phyloP scores from a whole-genome alignment of 2,329 filamentous ascomycete species.

The Lachnum nothofagi region DNA sequence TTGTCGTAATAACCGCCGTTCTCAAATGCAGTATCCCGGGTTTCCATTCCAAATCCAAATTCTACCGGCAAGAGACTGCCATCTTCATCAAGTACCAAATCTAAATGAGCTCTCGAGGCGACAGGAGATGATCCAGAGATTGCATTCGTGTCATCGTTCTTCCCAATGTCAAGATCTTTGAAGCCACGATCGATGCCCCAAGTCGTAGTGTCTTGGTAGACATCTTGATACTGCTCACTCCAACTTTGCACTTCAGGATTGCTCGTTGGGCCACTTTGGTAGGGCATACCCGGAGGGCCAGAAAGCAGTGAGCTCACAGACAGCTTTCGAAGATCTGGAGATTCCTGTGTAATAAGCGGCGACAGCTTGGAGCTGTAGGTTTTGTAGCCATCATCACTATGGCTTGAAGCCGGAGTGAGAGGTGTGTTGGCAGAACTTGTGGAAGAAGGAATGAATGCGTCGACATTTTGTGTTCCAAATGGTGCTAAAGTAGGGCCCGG shows the following conservation, averaged over 20 bases:
- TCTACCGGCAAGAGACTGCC: conserved; percentile 37
- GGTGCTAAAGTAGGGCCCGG: conserved; percentile 10
- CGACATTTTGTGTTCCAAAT: conserved; percentile 8
- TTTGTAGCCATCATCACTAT: conserved; percentile 41
- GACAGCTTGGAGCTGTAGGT: conserved; percentile 29
- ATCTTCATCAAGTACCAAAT: conserved; percentile 31
- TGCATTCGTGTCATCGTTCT: conserved; percentile 65
- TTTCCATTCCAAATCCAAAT: conserved; percentile 45
- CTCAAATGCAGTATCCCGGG: conserved; percentile 49
- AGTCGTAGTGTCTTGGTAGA: conserved; percentile 39
- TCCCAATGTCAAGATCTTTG: conserved; percentile 63
- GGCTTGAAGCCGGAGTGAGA: conserved; percentile 37
- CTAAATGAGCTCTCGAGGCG: conserved; percentile 18
- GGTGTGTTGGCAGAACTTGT: conserved; percentile 25
- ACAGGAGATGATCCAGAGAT: conserved; percentile 47
- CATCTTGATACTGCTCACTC: conserved; percentile 20
- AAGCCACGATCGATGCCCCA: conserved; percentile 70
- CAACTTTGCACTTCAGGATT: conserved; percentile 17
- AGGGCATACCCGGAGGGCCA: conserved; percentile 39
- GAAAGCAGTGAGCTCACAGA: conserved; percentile 63
- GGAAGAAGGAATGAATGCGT: conserved; percentile 6
- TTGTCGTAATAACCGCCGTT: conserved; percentile 64
- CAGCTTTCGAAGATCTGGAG: conserved; percentile 47
- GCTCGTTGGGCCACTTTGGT: conserved; percentile 20
- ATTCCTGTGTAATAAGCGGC: conserved; percentile 29